These are phyloP conservation scores for Escallonia rubra DNA, from an alignment of 129 eudicot genomes.

Conservation along the genomic window DNA sequence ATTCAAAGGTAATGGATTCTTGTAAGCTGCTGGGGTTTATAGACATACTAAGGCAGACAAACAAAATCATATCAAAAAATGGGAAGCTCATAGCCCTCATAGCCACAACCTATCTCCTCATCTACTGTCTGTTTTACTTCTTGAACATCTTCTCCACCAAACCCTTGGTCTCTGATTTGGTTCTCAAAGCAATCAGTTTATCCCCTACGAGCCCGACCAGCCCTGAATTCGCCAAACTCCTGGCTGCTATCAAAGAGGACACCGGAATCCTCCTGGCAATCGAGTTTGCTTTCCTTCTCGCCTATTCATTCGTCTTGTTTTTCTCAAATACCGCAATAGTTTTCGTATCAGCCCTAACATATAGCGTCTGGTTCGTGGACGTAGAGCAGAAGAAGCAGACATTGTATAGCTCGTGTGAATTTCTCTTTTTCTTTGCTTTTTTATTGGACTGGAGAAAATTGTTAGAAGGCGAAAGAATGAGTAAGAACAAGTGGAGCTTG, in stretches of 20 bases:
- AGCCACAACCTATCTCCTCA: conserved; percentile 11
- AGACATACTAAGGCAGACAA: conserved; percentile 31
- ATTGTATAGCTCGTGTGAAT: too few species aligned
- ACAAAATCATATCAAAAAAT: conserved; percentile 30
- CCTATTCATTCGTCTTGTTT: not conserved
- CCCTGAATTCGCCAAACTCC: not conserved
- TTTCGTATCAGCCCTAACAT: not conserved
- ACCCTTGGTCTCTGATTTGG: conserved; percentile 3
- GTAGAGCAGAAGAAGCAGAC: too few species aligned
- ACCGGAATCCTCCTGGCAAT: not conserved
- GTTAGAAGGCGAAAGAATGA: too few species aligned
- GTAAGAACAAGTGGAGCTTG: too few species aligned
- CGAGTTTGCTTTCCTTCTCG: not conserved
- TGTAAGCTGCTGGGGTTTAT: conserved; percentile 18
- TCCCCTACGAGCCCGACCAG: not conserved
- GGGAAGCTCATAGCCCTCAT: conserved; percentile 34
- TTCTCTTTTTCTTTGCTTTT: too few species aligned
- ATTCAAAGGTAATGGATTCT: not conserved
- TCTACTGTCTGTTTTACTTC: conserved; percentile 20
- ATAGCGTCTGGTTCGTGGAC: too few species aligned
- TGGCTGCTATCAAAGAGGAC: not conserved
- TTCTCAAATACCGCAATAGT: not conserved
- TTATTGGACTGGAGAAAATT: too few species aligned
- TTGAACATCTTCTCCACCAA: conserved; percentile 6
- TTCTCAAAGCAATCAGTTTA: not conserved